Conservation (phyloP, 2,329 filamentous ascomycete species). For the Cytospora chrysosperma region DNA sequence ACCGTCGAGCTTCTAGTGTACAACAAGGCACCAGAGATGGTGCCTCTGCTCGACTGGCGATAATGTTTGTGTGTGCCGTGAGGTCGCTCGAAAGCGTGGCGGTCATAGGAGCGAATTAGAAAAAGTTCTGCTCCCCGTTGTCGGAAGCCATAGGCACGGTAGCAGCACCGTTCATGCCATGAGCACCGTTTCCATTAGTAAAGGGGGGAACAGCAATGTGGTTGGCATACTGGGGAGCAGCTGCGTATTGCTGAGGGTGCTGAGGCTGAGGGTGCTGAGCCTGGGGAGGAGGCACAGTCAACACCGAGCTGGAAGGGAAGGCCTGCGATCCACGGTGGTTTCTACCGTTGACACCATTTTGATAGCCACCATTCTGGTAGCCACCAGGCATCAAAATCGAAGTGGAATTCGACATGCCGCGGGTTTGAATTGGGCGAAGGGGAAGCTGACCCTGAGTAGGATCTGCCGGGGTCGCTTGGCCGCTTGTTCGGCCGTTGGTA, state of each 20-base stretch:
- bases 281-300: conserved; percentile 27
- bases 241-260: conserved; percentile 27
- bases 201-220: conserved; percentile 14
- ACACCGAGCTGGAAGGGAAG: conserved; percentile 25
- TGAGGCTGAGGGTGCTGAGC: conserved; percentile 29
- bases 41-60: conserved; percentile 23
- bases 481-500: conserved; percentile 44
- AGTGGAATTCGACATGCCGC: conserved; percentile 42
- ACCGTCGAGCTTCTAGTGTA: conserved; percentile 23
- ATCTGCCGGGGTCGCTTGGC: conserved; percentile 53
- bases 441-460: conserved; percentile 54
- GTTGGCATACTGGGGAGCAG: conserved; percentile 23
- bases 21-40: conserved; percentile 21
- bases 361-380: conserved; percentile 34
- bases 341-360: conserved; percentile 35
- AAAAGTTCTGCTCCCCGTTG: conserved; percentile 28
- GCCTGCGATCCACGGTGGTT: conserved; percentile 28
- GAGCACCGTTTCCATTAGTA: conserved; percentile 16
- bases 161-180: conserved; percentile 30
- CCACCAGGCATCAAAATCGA: conserved; percentile 36
- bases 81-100: conserved; percentile 24
- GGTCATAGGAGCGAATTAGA: conserved; percentile 25
- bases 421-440: conserved; percentile 44
- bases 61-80: conserved; percentile 23
- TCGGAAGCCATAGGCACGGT: conserved; percentile 20